Percentiles rank a stretch among this genome's conserved stretches.
These are phyloP conservation scores for Eucalyptus fibrosa DNA, from an alignment of 345 rosid species.

Conservation along the genomic window DNA sequence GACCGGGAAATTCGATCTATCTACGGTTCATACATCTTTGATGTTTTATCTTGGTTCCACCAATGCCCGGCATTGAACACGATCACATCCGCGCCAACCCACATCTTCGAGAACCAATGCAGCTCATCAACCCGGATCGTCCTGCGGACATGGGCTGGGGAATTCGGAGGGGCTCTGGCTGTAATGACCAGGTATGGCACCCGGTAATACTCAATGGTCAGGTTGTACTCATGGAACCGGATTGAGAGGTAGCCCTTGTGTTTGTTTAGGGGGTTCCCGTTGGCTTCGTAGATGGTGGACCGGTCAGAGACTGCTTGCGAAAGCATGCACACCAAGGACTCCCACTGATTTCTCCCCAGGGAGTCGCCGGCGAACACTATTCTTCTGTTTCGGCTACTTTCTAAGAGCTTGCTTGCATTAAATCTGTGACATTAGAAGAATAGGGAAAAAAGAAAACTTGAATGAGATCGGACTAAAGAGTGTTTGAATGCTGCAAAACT, in stretches of 20 bases:
- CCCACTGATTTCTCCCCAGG: slow-evolving; percentile 91
- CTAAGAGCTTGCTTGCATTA: slow-evolving; percentile 57
- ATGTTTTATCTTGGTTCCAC: slow-evolving; percentile 74
- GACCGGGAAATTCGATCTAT: not conserved
- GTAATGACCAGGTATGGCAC: slow-evolving; percentile 52
- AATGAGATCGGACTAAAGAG: not conserved
- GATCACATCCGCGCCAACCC: slow-evolving; percentile 64
- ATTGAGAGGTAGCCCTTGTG: slow-evolving; percentile 87
- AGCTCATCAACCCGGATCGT: slow-evolving; percentile 51
- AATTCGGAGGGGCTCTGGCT: slow-evolving; percentile 42
- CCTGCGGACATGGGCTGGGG: slow-evolving; percentile 15
- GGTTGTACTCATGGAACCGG: slow-evolving; percentile 56
- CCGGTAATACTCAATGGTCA: slow-evolving; percentile 70
- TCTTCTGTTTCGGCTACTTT: slow-evolving; percentile 60
- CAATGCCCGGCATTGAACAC: slow-evolving; percentile 78
- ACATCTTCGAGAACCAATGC: slow-evolving; percentile 49
- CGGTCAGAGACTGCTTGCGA: slow-evolving; percentile 37
- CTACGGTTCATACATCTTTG: not conserved
- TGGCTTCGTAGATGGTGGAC: slow-evolving; percentile 57
- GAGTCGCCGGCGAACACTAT: slow-evolving; percentile 91
- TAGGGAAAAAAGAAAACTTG: not conserved
- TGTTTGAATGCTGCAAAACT: not conserved
- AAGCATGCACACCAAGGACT: slow-evolving; percentile 71
- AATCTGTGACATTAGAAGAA: slow-evolving; percentile 24
- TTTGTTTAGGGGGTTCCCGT: slow-evolving; percentile 57